These are phyloP conservation scores for Gyrodon lividus DNA, from an alignment of 768 basidiomycete species.

Conservation along the genomic window DNA sequence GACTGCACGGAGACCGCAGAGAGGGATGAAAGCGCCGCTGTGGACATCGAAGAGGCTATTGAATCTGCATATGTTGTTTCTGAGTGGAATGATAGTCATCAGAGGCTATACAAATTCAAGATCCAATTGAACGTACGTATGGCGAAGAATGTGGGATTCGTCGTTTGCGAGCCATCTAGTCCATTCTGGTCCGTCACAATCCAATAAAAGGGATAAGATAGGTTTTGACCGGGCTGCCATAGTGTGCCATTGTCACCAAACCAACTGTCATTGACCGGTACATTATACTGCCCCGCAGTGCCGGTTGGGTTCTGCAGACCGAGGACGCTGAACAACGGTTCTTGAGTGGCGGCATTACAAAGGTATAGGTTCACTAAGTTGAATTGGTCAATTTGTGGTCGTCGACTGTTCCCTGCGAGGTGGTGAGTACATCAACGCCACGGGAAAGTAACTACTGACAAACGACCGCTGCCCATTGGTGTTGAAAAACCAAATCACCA, in stretches of 20 bases:
- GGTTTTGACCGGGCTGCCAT: slow-evolving; percentile 48
- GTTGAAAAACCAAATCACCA: slow-evolving; percentile 61
- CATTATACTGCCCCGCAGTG: slow-evolving; percentile 47
- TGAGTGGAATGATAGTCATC: slow-evolving; percentile 25
- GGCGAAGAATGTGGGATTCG: slow-evolving; percentile 75
- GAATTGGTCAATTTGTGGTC: slow-evolving; percentile 62
- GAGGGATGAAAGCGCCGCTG: slow-evolving; percentile 32
- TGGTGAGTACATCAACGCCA: slow-evolving; percentile 11
- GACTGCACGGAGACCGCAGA: slow-evolving; percentile 35
- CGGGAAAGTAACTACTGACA: slow-evolving; percentile 53
- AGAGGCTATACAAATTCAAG: slow-evolving; percentile 4
- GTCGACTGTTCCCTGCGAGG: slow-evolving; percentile 67
- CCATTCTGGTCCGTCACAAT: slow-evolving; percentile 62
- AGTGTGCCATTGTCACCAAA: slow-evolving; percentile 53
- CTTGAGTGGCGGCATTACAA: slow-evolving; percentile 65
- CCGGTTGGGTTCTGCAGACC: slow-evolving; percentile 57
- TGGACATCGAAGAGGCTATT: slow-evolving; percentile 55
- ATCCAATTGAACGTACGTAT: slow-evolving; percentile 62
- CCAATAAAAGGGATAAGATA: slow-evolving; percentile 74
- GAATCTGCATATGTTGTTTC: slow-evolving; percentile 78
- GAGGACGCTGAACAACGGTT: slow-evolving; percentile 42
- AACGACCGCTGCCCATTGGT: slow-evolving; percentile 73
- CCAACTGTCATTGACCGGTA: slow-evolving; percentile 74
- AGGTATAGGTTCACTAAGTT: slow-evolving; percentile 75
- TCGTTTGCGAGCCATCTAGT: slow-evolving; percentile 57